These are phyloP conservation scores for Ceratonia siliqua DNA, from an alignment of 306 rosid genomes.

Conservation along the genomic window DNA sequence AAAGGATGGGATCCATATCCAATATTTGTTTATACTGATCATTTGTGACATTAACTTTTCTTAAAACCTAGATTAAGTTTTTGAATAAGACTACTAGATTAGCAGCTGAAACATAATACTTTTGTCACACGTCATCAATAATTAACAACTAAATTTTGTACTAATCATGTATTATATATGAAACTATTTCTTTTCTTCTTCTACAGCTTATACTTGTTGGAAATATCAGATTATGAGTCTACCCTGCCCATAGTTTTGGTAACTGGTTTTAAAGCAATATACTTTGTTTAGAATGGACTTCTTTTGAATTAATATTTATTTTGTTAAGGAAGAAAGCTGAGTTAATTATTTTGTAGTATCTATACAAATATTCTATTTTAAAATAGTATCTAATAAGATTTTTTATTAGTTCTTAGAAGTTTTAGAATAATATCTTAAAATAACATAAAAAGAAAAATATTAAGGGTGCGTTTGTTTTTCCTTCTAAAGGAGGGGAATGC, in stretches of 20 bases:
- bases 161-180: background rate
- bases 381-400: too few species aligned
- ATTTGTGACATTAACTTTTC: constrained; percentile 5
- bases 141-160: background rate
- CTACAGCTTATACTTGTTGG: background rate
- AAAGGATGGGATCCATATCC: too few species aligned
- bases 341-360: too few species aligned
- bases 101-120: background rate
- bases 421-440: too few species aligned
- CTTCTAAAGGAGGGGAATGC: too few species aligned
- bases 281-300: too few species aligned
- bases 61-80: background rate
- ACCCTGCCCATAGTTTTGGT: background rate
- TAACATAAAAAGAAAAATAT: too few species aligned
- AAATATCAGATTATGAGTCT: background rate
- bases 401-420: too few species aligned
- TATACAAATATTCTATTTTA: too few species aligned
- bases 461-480: too few species aligned
- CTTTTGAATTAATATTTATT: too few species aligned
- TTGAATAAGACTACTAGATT: background rate
- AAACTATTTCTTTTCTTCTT: background rate
- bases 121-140: background rate
- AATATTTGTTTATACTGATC: background rate
- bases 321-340: too few species aligned
- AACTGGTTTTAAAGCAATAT: background rate